These are phyloP conservation scores for Bathelium albidoporum DNA, from an alignment of 495 filamentous ascomycete species.

Conservation along the genomic window DNA sequence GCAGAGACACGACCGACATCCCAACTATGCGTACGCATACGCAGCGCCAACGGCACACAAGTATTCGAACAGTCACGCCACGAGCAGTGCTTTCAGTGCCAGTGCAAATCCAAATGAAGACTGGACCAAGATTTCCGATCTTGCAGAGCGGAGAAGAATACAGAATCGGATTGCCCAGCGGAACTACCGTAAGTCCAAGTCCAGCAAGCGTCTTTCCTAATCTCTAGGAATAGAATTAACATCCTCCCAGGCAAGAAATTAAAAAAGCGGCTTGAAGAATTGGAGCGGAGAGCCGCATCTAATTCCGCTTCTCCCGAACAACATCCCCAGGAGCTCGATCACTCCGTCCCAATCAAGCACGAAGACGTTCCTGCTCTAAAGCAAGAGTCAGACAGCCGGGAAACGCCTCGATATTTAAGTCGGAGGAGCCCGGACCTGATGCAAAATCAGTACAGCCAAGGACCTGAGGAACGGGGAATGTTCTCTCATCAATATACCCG, in stretches of 20 bases:
- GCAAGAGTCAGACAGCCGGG: slow-evolving; percentile 31
- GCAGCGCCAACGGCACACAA: slow-evolving; percentile 37
- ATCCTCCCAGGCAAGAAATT: slow-evolving; percentile 78
- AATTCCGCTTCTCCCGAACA: slow-evolving; percentile 64
- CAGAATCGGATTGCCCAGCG: slow-evolving; percentile 97
- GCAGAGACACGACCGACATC: slow-evolving; percentile 26
- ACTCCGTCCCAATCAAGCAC: slow-evolving; percentile 15
- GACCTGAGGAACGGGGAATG: slow-evolving; percentile 39
- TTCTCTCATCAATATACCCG: slow-evolving; percentile 62
- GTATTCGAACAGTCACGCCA: slow-evolving; percentile 58
- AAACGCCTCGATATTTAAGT: slow-evolving; percentile 11
- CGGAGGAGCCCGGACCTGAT: slow-evolving; percentile 23
- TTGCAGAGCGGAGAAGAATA: slow-evolving; percentile 87
- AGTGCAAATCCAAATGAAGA: slow-evolving; percentile 96
- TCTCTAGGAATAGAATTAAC: neutral
- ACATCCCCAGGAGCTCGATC: slow-evolving; percentile 43
- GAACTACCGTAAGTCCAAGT: slow-evolving; percentile 77
- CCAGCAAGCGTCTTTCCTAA: neutral
- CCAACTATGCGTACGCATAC: slow-evolving; percentile 31
- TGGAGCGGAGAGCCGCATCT: slow-evolving; percentile 83
- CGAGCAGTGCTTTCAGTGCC: slow-evolving; percentile 92
- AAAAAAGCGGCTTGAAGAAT: slow-evolving; percentile 92
- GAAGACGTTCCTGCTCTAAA: slow-evolving; percentile 23
- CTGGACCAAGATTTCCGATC: slow-evolving; percentile 98
- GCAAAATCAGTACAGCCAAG: slow-evolving; percentile 23